These are phyloP conservation scores for Leucosporidium yakuticum DNA, from an alignment of 768 basidiomycete species.

Conservation along the genomic window DNA sequence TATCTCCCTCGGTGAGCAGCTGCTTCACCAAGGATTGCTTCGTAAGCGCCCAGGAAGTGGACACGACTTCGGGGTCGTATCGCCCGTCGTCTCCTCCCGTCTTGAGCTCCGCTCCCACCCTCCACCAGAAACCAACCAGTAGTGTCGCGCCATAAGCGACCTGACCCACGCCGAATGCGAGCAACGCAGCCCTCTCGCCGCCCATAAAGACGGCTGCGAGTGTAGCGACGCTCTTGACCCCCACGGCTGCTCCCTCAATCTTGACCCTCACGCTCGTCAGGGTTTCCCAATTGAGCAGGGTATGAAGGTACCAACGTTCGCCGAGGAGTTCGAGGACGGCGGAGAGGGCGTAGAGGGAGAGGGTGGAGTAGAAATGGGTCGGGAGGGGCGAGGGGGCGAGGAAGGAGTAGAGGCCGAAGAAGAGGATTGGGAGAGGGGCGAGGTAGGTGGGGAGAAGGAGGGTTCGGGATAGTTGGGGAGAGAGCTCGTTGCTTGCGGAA, in stretches of 20 bases:
- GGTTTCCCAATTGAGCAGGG: conserved; percentile 55
- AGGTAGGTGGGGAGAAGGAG: conserved; percentile 6
- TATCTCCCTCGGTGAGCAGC: conserved; percentile 90
- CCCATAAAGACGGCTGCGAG: conserved; percentile 56
- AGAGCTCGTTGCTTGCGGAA: background rate
- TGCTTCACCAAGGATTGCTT: conserved; percentile 87
- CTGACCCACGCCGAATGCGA: conserved; percentile 85
- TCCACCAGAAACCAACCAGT: conserved; percentile 52
- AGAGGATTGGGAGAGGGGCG: conserved; percentile 8
- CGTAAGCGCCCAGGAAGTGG: conserved; percentile 73
- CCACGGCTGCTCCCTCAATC: conserved; percentile 79
- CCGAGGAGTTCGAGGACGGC: conserved; percentile 70
- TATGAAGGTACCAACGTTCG: conserved; percentile 76
- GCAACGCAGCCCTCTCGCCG: conserved; percentile 52
- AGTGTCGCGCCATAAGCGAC: conserved; percentile 61
- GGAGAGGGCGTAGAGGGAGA: conserved; percentile 65
- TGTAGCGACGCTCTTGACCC: conserved; percentile 64
- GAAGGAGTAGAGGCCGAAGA: conserved; percentile 54
- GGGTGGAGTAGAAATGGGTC: conserved; percentile 57
- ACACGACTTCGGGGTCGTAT: conserved; percentile 4
- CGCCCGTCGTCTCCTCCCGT: background rate
- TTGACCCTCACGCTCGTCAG: conserved; percentile 66
- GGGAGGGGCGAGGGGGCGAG: background rate
- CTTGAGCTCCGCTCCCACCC: background rate
- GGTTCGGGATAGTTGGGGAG: background rate